phyloP scores from a whole-genome alignment of 1,284 basidiomycete genomes.

The Exsudoporus floridanus region DNA sequence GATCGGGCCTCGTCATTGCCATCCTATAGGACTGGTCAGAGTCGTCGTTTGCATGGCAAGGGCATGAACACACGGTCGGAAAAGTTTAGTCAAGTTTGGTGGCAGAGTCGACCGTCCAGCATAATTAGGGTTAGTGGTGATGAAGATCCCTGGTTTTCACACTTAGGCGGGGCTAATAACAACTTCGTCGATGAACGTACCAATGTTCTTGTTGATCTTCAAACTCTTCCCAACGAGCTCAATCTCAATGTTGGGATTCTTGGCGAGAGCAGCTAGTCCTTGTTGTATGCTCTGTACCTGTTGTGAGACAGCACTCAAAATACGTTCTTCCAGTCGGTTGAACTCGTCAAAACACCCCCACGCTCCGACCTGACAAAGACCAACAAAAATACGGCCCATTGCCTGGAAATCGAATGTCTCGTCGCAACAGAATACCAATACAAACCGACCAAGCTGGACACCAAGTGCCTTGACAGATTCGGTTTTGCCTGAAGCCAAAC shows the following conservation, averaged over 20 bases:
- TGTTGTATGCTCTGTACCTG: slow-evolving; percentile 99
- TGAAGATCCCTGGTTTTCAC: slow-evolving; percentile 73
- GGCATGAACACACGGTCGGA: slow-evolving; percentile 70
- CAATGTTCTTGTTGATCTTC: slow-evolving; percentile 93
- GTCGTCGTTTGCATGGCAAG: background rate
- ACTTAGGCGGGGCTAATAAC: slow-evolving; percentile 7
- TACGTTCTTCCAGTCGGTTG: slow-evolving; percentile 97
- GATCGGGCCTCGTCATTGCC: slow-evolving; percentile 99
- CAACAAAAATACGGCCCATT: slow-evolving; percentile 99
- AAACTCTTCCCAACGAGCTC: slow-evolving; percentile 95
- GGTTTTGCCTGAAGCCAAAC: slow-evolving; percentile 74
- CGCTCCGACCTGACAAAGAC: slow-evolving; percentile 97
- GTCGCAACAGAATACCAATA: slow-evolving; percentile 99
- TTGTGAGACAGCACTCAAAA: slow-evolving; percentile 97
- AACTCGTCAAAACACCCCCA: slow-evolving; percentile 99
- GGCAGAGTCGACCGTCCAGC: slow-evolving; percentile 97
- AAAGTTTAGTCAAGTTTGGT: slow-evolving; percentile 94
- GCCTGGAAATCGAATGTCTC: slow-evolving; percentile 99
- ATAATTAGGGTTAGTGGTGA: slow-evolving; percentile 98
- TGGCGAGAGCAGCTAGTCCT: slow-evolving; percentile 78
- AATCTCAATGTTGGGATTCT: slow-evolving; percentile 86
- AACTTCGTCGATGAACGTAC: slow-evolving; percentile 38
- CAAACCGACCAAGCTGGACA: slow-evolving; percentile 95
- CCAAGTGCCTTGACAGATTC: slow-evolving; percentile 99
- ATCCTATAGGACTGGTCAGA: slow-evolving; percentile 56